Conservation (phyloP, 768 basidiomycete genomes). For the Baorangia bicolor region DNA sequence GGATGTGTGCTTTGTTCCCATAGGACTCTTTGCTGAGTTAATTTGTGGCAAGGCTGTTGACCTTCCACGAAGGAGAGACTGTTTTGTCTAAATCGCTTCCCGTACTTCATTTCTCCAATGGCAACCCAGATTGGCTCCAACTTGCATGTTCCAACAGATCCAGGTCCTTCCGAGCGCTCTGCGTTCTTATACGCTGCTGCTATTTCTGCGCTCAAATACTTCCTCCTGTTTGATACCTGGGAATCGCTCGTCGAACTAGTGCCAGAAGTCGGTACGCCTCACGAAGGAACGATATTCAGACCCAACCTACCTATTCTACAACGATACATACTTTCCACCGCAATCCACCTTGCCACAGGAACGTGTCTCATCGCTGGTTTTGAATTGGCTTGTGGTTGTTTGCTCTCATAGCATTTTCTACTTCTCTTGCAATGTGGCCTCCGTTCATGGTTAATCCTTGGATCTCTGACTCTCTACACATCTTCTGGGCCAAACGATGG, state of each 20-base stretch:
- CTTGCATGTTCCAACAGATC: constrained; percentile 51
- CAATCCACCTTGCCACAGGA: constrained; percentile 61
- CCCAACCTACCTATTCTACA: constrained; percentile 44
- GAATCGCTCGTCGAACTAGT: constrained; percentile 66
- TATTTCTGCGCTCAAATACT: constrained; percentile 49
- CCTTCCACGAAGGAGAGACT: constrained; percentile 52
- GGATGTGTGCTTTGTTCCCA: not conserved
- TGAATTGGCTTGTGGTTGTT: constrained; percentile 59
- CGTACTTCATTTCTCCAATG: not conserved
- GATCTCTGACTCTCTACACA: constrained; percentile 63
- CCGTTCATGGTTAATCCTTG: constrained; percentile 72
- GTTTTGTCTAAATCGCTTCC: constrained; percentile 18
- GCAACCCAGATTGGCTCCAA: constrained; percentile 51
- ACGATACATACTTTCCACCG: constrained; percentile 65
- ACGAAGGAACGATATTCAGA: constrained; percentile 71
- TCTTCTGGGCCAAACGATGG: constrained; percentile 76
- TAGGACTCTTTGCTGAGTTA: constrained; percentile 50
- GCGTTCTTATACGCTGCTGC: constrained; percentile 60
- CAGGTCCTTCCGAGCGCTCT: constrained; percentile 48
- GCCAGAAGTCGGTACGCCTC: constrained; percentile 61
- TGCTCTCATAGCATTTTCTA: constrained; percentile 51
- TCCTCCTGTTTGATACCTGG: constrained; percentile 57
- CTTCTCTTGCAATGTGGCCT: constrained; percentile 64
- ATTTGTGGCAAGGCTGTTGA: constrained; percentile 63
- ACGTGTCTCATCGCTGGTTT: constrained; percentile 64